Conservation (phyloP, 495 filamentous ascomycete genomes). For the Geopyxis carbonaria region DNA sequence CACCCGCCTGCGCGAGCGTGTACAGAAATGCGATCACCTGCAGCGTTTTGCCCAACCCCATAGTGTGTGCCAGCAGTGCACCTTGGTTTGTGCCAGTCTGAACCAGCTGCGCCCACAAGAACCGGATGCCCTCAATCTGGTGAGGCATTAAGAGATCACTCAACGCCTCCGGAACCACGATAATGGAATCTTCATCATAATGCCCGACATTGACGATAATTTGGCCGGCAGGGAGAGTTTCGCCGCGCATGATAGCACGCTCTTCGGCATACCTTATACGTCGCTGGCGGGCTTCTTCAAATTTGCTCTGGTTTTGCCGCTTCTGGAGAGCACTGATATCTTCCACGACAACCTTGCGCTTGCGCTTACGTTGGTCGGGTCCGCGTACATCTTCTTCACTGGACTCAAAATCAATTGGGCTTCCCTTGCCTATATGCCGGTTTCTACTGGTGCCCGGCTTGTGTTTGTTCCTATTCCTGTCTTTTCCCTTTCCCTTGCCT, state of each 20-base stretch:
- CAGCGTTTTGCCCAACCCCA: conserved; percentile 91
- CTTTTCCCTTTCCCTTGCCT: no score
- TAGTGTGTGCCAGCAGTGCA: conserved; percentile 76
- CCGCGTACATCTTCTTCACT: not conserved
- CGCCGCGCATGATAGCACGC: not conserved
- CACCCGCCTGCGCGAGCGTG: conserved; percentile 48
- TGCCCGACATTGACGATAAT: not conserved
- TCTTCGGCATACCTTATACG: not conserved
- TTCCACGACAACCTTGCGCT: conserved; percentile 9
- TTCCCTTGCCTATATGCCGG: no score
- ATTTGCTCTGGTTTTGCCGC: conserved; percentile 7
- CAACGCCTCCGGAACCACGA: not conserved
- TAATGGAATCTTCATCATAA: not conserved
- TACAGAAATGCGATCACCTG: conserved; percentile 70
- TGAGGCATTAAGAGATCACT: conserved; percentile 30
- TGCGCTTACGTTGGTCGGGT: conserved; percentile 6
- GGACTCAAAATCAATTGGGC: no score
- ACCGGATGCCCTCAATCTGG: conserved; percentile 56
- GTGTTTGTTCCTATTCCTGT: no score
- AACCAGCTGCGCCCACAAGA: conserved; percentile 77
- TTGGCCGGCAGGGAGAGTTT: not conserved
- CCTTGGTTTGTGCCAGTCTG: conserved; percentile 41
- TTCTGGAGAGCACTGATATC: conserved; percentile 5
- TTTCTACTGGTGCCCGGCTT: no score
- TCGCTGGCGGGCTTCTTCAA: conserved; percentile 2